Base-by-base conservation (phyloP, 2,329 filamentous ascomycete species). In the Fusarium fujikuroi region DNA sequence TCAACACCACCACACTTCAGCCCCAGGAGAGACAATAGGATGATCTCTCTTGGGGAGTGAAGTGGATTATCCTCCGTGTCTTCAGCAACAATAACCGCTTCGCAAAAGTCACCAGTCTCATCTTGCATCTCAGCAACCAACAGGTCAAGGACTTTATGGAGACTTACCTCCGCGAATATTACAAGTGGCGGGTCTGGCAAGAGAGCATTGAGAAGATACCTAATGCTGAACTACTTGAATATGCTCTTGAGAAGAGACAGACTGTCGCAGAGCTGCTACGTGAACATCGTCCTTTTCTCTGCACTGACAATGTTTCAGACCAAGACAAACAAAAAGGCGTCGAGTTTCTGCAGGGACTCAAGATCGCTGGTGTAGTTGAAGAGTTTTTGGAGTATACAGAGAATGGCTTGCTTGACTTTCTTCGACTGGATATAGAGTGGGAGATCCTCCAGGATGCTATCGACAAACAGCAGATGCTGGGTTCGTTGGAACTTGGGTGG, bases 11-110 rank as follows among this genome's bases (percentile, higher is more conserved):
- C 23, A 25, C 46, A 28, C 28, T 10, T 25, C 25, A 4, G 7
- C 43, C 21, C 23, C 47, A 34, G 23, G 23, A 21, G 34, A 21
- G 36, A 36, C 44, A 28, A 25, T 80, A 76, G 79, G 72, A 78
- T 8, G 69, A 72, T 50, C 69, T 80, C 19, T 57, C 63, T 11
- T 69, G 73, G 49, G 78, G 79, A 0, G 62, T 75, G 21, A 75
- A 71, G 43, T 80, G 79, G 79, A 44, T 73, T 19, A 75, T 80
- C 7, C 53, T 80, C 40, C 72, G 74, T 37, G 36, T 77, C 8
- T 60, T 80, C 9, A 61, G 62, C 40, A 53, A 69, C 12, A 63
- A 53, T 6, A 47, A 76, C 34, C 62, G 72, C 2, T 80, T 80
- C 37, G 57, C 71, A 25, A 71, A 75, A 28, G 64, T 70, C 7